Percentiles rank a stretch among this genome's conserved stretches.
These are phyloP conservation scores for Magnolia officinalis DNA, from an alignment of 164 flowering plant genomes.

Conservation along the genomic window DNA sequence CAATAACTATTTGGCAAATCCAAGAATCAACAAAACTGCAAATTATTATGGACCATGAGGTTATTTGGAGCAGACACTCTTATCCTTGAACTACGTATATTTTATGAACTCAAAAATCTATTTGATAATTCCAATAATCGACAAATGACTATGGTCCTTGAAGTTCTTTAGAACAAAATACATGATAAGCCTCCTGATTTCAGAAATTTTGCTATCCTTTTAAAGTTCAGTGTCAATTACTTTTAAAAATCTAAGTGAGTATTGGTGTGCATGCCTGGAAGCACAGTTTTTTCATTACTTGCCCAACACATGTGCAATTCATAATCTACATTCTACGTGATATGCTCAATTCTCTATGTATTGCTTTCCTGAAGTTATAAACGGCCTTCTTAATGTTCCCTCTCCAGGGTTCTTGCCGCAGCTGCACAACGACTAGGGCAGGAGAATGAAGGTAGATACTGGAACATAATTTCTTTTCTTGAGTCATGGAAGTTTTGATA, in stretches of 20 bases:
- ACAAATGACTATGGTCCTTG: no score
- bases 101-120: no score
- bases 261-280: background rate
- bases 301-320: background rate
- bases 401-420: constrained; percentile 86
- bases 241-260: background rate
- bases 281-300: background rate
- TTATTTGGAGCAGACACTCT: no score
- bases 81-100: no score
- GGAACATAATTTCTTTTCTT: background rate
- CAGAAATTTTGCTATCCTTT: background rate
- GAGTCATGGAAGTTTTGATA: background rate
- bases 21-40: no score
- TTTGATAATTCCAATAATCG: no score
- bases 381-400: background rate
- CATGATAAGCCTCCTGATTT: no score
- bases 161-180: no score
- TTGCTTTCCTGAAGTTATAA: background rate
- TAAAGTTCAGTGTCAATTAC: no score
- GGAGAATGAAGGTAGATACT: constrained; percentile 59
- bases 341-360: background rate
- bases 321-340: background rate
- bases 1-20: no score
- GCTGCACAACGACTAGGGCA: constrained; percentile 68
- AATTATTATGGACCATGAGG: no score